phyloP scores from a whole-genome alignment of 306 rosid species.

The Chamaecrista fasciculata region DNA sequence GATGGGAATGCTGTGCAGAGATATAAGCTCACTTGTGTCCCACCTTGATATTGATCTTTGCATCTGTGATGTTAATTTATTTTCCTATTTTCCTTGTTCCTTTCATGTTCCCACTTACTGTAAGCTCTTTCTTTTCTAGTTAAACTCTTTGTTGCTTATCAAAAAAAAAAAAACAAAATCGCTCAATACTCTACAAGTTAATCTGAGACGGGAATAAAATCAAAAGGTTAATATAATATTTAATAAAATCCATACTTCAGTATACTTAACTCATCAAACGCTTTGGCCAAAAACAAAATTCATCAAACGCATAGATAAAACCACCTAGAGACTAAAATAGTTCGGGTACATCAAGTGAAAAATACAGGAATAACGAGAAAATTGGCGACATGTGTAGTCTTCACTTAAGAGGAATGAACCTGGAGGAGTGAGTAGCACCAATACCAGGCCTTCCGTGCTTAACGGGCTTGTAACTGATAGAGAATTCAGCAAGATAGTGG shows the following conservation, averaged over 20 bases:
- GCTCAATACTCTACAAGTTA: too few relatives aligned
- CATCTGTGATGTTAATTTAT: too few relatives aligned
- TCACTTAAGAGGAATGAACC: conserved; percentile 47
- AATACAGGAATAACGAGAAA: background rate
- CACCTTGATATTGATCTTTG: too few relatives aligned
- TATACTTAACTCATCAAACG: background rate
- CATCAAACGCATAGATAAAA: background rate
- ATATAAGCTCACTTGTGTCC: too few relatives aligned
- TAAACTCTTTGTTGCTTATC: too few relatives aligned
- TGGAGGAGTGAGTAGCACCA: conserved; percentile 40
- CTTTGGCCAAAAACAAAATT: too few relatives aligned
- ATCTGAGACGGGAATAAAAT: background rate
- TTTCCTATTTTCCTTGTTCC: too few relatives aligned
- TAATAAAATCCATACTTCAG: background rate
- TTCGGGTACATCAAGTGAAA: background rate
- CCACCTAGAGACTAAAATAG: background rate
- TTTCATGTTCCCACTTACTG: too few relatives aligned
- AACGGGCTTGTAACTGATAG: conserved; percentile 34
- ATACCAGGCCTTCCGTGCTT: conserved; percentile 48
- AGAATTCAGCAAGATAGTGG: conserved; percentile 43
- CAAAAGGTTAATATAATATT: background rate
- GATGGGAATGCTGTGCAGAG: too few relatives aligned
- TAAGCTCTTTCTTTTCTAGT: too few relatives aligned
- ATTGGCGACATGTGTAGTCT: background rate
- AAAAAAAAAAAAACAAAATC: too few relatives aligned